Evolutionary conservation across 1,284 basidiomycete species (phyloP).

Genomic region (Coniferiporia sulphurascens): DNA sequence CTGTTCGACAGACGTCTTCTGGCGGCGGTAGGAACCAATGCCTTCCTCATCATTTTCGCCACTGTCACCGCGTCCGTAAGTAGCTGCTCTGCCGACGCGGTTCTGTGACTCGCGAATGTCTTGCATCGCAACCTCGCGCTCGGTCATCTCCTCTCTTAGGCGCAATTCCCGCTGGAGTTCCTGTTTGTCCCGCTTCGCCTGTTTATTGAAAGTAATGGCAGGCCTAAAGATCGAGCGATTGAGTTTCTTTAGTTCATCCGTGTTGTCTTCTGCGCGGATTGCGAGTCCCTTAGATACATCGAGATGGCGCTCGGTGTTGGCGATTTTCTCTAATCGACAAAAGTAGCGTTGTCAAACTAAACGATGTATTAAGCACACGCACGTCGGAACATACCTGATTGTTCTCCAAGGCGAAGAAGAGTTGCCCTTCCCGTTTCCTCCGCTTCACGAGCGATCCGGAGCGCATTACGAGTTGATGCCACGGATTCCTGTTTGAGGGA

Average conservation of each 20-base stretch:
- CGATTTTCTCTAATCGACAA: constrained; percentile 68
- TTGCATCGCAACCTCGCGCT: constrained; percentile 80
- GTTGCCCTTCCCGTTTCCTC: constrained; percentile 94
- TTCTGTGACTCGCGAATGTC: constrained; percentile 87
- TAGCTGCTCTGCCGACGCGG: constrained; percentile 73
- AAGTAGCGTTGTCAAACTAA: neutral
- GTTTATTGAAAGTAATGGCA: constrained; percentile 87
- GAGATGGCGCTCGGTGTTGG: constrained; percentile 93
- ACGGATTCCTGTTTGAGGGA: constrained; percentile 93
- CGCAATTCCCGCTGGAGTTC: constrained; percentile 86
- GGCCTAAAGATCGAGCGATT: constrained; percentile 95
- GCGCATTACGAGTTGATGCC: constrained; percentile 86
- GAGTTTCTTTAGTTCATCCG: constrained; percentile 90
- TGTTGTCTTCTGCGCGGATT: constrained; percentile 86
- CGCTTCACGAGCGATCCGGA: constrained; percentile 89
- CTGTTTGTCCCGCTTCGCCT: constrained; percentile 84
- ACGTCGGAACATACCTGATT: constrained; percentile 68
- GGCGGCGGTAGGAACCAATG: constrained; percentile 38
- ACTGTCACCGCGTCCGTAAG: constrained; percentile 42
- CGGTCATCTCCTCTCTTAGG: constrained; percentile 84
- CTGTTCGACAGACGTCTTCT: constrained; percentile 45
- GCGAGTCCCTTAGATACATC: constrained; percentile 93
- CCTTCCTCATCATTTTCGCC: constrained; percentile 44
- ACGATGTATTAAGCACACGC: neutral
- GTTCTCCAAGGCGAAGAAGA: constrained; percentile 83